phyloP scores from a whole-genome alignment of 2,329 filamentous ascomycete species.

The Colletotrichum sojae region DNA sequence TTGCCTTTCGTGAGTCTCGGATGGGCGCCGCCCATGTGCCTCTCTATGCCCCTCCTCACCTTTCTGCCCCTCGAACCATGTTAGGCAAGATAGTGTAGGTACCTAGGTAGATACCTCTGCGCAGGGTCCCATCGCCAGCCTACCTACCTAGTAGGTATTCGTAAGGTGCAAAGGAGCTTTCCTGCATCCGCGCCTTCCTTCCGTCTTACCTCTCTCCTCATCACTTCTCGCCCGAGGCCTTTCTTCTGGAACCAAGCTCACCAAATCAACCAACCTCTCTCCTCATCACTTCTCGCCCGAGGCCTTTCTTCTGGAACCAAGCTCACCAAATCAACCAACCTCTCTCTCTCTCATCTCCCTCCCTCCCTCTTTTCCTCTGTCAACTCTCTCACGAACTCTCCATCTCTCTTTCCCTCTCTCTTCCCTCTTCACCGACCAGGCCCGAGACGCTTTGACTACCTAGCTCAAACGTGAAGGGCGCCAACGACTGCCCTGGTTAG shows the following conservation, averaged over 20 bases:
- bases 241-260: too few relatives aligned
- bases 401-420: neutral
- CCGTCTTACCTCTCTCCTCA: neutral
- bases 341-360: conserved; percentile 16
- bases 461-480: conserved; percentile 25
- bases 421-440: neutral
- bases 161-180: too few relatives aligned
- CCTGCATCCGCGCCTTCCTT: neutral
- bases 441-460: conserved; percentile 26
- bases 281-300: too few relatives aligned
- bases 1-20: conserved; percentile 11
- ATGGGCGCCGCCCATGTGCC: conserved; percentile 20
- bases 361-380: neutral
- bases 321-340: too few relatives aligned
- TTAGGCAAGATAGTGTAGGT: neutral
- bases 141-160: too few relatives aligned
- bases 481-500: conserved; percentile 34
- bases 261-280: too few relatives aligned
- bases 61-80: neutral
- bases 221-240: too few relatives aligned
- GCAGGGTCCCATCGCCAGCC: too few relatives aligned
- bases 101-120: neutral
- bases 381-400: neutral
- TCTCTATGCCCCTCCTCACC: conserved; percentile 18
- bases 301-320: too few relatives aligned